phyloP scores from a whole-genome alignment of 192 early-diverging fungal species.

The Coemansia interrupta region DNA sequence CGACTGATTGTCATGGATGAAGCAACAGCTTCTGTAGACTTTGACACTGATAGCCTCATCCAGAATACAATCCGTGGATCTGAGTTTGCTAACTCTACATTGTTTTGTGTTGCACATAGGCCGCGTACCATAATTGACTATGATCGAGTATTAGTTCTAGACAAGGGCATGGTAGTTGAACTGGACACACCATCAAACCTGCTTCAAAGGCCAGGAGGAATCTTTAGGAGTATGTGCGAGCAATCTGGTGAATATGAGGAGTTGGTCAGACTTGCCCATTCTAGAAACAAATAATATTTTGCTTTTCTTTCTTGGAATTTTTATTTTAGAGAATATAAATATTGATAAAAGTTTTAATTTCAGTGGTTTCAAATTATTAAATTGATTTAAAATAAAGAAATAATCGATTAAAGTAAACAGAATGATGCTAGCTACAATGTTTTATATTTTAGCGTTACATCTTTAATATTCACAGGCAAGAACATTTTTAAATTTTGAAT shows the following conservation, averaged over 20 bases:
- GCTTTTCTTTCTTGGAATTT: too few relatives aligned
- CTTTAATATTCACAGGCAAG: too few relatives aligned
- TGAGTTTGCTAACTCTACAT: constrained; percentile 62
- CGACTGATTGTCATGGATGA: constrained; percentile 76
- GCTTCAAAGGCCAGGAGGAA: constrained; percentile 56
- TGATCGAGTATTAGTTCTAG: constrained; percentile 78
- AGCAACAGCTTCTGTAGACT: constrained; percentile 83
- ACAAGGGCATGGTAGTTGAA: constrained; percentile 72
- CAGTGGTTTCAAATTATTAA: too few relatives aligned
- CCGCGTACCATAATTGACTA: constrained; percentile 79
- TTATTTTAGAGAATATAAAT: too few relatives aligned
- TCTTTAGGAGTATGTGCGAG: constrained; percentile 72
- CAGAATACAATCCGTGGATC: constrained; percentile 78
- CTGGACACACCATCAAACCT: constrained; percentile 71
- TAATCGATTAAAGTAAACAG: too few relatives aligned
- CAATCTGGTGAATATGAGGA: constrained; percentile 62
- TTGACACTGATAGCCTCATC: constrained; percentile 77
- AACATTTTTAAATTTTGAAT: too few relatives aligned
- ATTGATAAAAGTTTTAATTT: too few relatives aligned
- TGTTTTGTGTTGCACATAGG: constrained; percentile 88
- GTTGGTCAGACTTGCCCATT: too few relatives aligned
- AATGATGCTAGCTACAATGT: too few relatives aligned
- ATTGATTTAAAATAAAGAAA: too few relatives aligned
- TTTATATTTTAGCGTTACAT: too few relatives aligned
- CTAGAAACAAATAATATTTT: too few relatives aligned